Conservation (phyloP, 192 early-diverging fungal species). For the Oehlia diaphana region DNA sequence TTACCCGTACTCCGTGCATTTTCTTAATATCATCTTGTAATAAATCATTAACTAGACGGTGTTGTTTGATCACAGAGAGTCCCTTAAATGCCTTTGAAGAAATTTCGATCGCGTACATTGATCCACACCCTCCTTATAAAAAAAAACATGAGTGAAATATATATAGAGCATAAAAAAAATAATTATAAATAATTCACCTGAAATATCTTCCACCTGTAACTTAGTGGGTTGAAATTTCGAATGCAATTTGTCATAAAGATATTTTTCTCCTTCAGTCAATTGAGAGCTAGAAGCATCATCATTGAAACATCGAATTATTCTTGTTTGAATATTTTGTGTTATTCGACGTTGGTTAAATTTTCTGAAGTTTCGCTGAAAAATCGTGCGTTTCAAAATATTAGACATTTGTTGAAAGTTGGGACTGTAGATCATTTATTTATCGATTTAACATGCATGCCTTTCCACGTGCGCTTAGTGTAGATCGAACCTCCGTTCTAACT, state of each 20-base stretch:
- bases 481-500: not conserved
- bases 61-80: conserved; percentile 81
- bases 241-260: conserved; percentile 74
- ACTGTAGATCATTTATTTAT: too few species aligned
- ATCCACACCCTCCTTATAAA: conserved; percentile 88
- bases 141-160: not conserved
- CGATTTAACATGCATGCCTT: too few species aligned
- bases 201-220: conserved; percentile 79
- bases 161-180: not conserved
- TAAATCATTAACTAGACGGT: conserved; percentile 83
- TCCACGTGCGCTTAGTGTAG: not conserved
- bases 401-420: too few species aligned
- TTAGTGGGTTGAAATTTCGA: conserved; percentile 66
- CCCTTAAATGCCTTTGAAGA: conserved; percentile 76
- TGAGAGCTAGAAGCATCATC: not conserved
- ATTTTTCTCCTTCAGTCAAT: conserved; percentile 65
- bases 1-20: conserved; percentile 85
- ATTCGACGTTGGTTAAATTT: not conserved
- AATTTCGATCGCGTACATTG: conserved; percentile 95
- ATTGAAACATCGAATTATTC: not conserved
- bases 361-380: not conserved
- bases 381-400: not conserved
- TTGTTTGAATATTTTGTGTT: not conserved
- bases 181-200: conserved; percentile 51
- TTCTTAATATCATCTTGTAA: conserved; percentile 88